Conservation (phyloP, 73 alveolate genomes). For the Paramecium bursaria region DNA sequence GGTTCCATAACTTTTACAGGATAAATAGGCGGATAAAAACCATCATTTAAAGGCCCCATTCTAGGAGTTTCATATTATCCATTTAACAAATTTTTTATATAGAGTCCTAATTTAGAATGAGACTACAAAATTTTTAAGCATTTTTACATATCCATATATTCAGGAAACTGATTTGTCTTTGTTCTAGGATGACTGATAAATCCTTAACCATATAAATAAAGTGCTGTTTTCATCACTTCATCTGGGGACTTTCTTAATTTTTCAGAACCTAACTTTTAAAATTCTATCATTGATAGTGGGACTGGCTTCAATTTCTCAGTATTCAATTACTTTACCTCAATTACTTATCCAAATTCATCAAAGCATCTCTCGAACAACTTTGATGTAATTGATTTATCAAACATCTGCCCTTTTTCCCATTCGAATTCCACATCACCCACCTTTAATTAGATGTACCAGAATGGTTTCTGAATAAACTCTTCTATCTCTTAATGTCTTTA, state of each 20-base stretch:
- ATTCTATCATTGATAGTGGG: conserved; percentile 96
- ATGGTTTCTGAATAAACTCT: conserved; percentile 93
- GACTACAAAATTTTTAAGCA: conserved; percentile 64
- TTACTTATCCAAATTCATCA: conserved; percentile 70
- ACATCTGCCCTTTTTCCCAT: conserved; percentile 71
- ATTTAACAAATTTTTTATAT: conserved; percentile 78
- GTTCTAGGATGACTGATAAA: conserved; percentile 99
- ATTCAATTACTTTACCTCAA: conserved; percentile 33
- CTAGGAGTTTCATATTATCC: conserved; percentile 90
- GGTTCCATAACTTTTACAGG: conserved; percentile 93
- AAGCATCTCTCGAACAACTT: conserved; percentile 55
- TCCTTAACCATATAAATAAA: conserved; percentile 96
- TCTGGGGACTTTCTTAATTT: conserved; percentile 92
- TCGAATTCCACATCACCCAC: conserved; percentile 44
- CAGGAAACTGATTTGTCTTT: conserved; percentile 95
- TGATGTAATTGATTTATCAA: conserved; percentile 47
- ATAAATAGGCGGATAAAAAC: conserved; percentile 99
- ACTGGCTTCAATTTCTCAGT: conserved; percentile 78
- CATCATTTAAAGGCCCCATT: conserved; percentile 95
- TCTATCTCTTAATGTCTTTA: conserved; percentile 92
- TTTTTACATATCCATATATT: conserved; percentile 75
- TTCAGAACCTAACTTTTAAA: conserved; percentile 89
- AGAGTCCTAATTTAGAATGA: conserved; percentile 89
- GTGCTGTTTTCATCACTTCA: conserved; percentile 96
- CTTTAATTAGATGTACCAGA: conserved; percentile 92